Conservation (phyloP, 768 basidiomycete species). For the Boletus bicolor region DNA sequence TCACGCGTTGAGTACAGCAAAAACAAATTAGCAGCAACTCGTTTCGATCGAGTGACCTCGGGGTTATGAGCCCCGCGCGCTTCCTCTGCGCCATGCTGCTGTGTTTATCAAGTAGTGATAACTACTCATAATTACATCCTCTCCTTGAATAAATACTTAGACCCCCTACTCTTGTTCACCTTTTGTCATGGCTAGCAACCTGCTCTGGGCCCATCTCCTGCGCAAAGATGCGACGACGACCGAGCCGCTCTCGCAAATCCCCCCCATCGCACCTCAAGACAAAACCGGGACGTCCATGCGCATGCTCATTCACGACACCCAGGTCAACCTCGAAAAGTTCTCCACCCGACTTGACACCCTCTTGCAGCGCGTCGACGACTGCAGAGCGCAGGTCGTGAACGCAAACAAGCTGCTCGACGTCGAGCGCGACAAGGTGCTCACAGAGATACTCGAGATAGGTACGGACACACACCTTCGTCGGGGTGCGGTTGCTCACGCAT, state of each 20-base stretch:
- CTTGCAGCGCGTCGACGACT: conserved; percentile 46
- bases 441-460: conserved; percentile 40
- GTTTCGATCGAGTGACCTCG: conserved; percentile 50
- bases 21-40: conserved; percentile 34
- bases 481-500: conserved; percentile 5
- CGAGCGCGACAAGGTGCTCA: conserved; percentile 53
- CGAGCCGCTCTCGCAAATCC: conserved; percentile 20
- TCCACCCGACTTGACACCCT: conserved; percentile 54
- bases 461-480: neutral
- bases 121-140: no score
- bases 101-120: fast-evolving
- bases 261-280: conserved; percentile 52
- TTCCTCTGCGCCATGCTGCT: conserved; percentile 49
- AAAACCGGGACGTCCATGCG: conserved; percentile 68
- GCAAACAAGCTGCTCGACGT: conserved; percentile 57
- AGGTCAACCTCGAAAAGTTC: conserved; percentile 67
- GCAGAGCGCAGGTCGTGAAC: conserved; percentile 49
- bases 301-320: conserved; percentile 70
- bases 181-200: conserved; percentile 16
- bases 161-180: neutral
- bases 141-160: no score
- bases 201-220: conserved; percentile 55
- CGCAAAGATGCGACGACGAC: conserved; percentile 37
- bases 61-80: conserved; percentile 50
- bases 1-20: no score